phyloP scores from a whole-genome alignment of 148 eudicot genomes.

The Vaccinium darrowii region DNA sequence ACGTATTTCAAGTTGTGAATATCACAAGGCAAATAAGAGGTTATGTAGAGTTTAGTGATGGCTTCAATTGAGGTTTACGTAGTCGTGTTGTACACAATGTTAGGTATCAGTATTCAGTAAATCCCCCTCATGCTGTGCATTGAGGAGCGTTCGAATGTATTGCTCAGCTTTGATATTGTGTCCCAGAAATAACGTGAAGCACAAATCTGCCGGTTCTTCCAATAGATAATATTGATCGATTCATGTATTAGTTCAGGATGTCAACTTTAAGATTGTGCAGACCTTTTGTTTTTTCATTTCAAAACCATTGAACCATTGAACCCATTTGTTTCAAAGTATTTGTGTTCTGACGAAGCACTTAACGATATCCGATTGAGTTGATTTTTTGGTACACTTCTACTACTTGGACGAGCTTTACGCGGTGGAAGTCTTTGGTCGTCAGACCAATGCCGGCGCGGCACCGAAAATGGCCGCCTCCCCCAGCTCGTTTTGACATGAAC shows the following conservation, averaged over 20 bases:
- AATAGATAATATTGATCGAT: neutral
- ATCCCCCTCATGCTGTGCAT: neutral
- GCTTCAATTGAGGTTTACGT: neutral
- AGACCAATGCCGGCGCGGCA: no score
- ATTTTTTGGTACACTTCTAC: no score
- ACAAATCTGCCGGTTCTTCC: neutral
- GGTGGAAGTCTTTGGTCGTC: no score
- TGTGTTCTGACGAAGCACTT: no score
- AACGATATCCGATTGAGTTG: no score
- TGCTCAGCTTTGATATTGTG: neutral
- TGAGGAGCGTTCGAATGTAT: neutral
- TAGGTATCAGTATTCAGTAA: neutral
- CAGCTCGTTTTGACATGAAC: no score
- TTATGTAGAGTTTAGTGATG: neutral
- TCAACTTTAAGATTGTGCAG: neutral
- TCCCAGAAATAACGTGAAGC: neutral
- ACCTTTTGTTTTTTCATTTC: neutral
- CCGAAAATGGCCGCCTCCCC: no score
- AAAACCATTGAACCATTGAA: no score
- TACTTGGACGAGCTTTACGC: no score
- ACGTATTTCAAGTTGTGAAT: conserved; percentile 14
- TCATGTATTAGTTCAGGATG: neutral
- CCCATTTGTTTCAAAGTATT: no score
- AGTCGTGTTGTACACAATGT: neutral
- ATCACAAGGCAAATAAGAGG: neutral